Evolutionary conservation across 2,329 filamentous ascomycete species (phyloP), one percentile per base, ranked within the genome.

Genomic region (Triangularia verruculosa): DNA sequence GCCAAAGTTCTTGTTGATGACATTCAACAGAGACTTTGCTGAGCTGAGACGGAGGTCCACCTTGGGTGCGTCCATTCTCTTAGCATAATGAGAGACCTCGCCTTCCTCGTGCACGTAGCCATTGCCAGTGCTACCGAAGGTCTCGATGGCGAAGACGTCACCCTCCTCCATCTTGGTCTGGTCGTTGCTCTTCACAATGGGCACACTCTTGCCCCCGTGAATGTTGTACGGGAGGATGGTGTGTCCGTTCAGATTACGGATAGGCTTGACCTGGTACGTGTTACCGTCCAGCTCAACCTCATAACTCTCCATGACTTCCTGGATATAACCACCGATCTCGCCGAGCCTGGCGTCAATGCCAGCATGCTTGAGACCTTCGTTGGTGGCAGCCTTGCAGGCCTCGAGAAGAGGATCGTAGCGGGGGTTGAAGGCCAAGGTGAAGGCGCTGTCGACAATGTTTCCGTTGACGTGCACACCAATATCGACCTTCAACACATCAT

Each of bases 151-250:
- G 76, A 96, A 98, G 17, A 93, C 89, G 74, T 98, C 93, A 51
- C 93, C 93, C 78, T 97, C 94, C 79, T 97, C 93, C 94, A 98
- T 98, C 83, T 96, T 97, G 59, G 92, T 96, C 75, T 89, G 87
- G 73, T 96, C 92, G 66, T 86, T 86, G 66, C 87, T 89, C 81
- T 96, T 96, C 68, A 97, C 92, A 72, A 97, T 97, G 0, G 93
- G 94, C 59, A 97, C 92, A 69, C 91, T 93, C 83, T 97, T 97
- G 71, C 87, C 90, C 63, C 93, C 93, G 78, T 97, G 93, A 71
- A 97, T 97, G 75, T 87, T 88, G 80, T 93, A 95, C 66, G 88
- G 93, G 62, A 91, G 83, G 73, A 97, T 97, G 69, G 91, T 94
- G 80, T 97, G 93, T 9, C 92, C 93, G 73, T 91, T 94, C 65